Conservation (phyloP, 169 alveolate species). For the Cystoisospora suis region DNA sequence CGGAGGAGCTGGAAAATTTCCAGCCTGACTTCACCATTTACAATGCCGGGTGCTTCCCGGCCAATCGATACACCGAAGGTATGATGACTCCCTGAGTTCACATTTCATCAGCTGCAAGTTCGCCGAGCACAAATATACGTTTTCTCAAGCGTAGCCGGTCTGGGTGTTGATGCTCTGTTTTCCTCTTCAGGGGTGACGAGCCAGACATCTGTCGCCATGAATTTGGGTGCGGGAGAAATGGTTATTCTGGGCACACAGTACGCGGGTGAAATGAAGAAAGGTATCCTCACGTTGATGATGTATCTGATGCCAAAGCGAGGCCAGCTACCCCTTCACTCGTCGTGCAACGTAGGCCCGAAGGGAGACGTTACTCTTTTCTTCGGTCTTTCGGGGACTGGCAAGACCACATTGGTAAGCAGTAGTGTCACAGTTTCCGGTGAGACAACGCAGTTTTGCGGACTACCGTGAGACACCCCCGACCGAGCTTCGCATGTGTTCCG, state of each 20-base stretch:
- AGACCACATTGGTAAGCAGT: conserved; percentile 88
- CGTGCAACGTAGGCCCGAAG: conserved; percentile 91
- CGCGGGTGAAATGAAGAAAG: conserved; percentile 98
- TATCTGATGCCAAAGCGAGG: conserved; percentile 90
- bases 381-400: conserved; percentile 98
- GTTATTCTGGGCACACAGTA: conserved; percentile 95
- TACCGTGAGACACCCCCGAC: not conserved
- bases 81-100: not conserved
- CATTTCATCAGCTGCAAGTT: not conserved
- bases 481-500: not conserved
- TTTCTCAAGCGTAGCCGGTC: not conserved
- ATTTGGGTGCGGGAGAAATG: conserved; percentile 89
- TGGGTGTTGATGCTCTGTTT: not conserved
- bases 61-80: conserved; percentile 86
- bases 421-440: not conserved
- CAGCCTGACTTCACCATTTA: conserved; percentile 89
- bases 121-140: not conserved
- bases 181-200: conserved; percentile 82
- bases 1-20: conserved; percentile 81
- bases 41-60: conserved; percentile 94
- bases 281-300: conserved; percentile 91
- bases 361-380: conserved; percentile 94
- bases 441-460: not conserved
- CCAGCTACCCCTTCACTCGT: conserved; percentile 95
- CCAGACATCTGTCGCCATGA: conserved; percentile 90